Evolutionary conservation across 805 yeast species (phyloP).

Genomic region (Maudiozyma serrabonitensis): DNA sequence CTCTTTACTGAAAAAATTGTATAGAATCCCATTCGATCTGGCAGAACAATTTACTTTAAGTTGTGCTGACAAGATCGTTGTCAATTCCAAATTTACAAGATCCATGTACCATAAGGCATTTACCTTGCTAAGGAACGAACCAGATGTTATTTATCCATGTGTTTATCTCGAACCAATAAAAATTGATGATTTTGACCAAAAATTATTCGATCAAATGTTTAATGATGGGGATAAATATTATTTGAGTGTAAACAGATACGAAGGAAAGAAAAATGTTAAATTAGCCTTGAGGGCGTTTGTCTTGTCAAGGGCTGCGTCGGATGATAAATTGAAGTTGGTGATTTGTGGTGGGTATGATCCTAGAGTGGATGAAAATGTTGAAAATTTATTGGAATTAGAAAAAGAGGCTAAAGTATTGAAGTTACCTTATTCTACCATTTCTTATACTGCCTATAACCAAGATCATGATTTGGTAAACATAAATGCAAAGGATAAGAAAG

Average conservation of each 20-base stretch:
- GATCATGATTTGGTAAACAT: conserved; percentile 10
- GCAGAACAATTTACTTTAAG: conserved; percentile 75
- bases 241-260: conserved; percentile 81
- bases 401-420: conserved; percentile 36
- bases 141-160: conserved; percentile 43
- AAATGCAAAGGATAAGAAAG: conserved; percentile 33
- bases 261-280: conserved; percentile 70
- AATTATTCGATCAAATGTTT: conserved; percentile 12
- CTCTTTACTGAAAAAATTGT: conserved; percentile 46
- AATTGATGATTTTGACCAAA: conserved; percentile 10
- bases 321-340: conserved; percentile 40
- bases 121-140: conserved; percentile 24
- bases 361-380: conserved; percentile 64
- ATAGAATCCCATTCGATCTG: conserved; percentile 76
- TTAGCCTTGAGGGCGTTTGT: conserved; percentile 68
- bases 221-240: conserved; percentile 31
- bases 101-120: conserved; percentile 60
- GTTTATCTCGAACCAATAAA: conserved; percentile 42
- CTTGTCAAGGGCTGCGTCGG: conserved; percentile 24
- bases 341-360: conserved; percentile 89
- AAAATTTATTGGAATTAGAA: conserved; percentile 55
- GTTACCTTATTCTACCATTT: conserved; percentile 38
- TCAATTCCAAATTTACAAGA: conserved; percentile 79
- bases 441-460: conserved; percentile 19
- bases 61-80: conserved; percentile 69